Percentiles rank a stretch among this genome's conserved stretches.
These are phyloP conservation scores for Orbilia ellipsospora DNA, from an alignment of 2,329 filamentous ascomycete genomes.

Conservation along the genomic window DNA sequence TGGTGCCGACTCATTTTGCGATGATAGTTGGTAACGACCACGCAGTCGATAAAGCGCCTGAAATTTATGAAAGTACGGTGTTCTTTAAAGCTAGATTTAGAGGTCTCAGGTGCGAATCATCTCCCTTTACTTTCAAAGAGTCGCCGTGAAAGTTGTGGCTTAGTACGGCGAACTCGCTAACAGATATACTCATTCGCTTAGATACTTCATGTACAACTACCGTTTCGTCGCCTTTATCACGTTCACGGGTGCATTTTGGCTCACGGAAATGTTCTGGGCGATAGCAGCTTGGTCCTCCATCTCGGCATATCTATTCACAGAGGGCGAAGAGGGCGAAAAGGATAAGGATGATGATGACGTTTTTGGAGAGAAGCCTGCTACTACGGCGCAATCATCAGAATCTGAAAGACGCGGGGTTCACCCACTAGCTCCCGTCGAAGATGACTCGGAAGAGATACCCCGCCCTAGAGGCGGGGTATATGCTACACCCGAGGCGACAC, in stretches of 20 bases:
- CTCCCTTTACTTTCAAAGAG: not conserved
- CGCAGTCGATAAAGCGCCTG: slow-evolving; percentile 42
- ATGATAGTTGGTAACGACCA: slow-evolving; percentile 33
- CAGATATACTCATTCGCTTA: slow-evolving; percentile 55
- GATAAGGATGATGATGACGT: slow-evolving; percentile 27
- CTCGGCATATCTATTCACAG: slow-evolving; percentile 60
- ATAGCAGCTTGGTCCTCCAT: slow-evolving; percentile 73
- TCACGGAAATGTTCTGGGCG: slow-evolving; percentile 76
- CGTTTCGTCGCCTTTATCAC: slow-evolving; percentile 76
- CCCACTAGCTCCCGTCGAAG: slow-evolving; percentile 47
- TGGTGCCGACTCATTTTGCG: slow-evolving; percentile 29
- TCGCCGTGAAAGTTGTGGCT: slow-evolving; percentile 18
- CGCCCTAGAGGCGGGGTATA: slow-evolving; percentile 48
- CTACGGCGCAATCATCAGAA: slow-evolving; percentile 11
- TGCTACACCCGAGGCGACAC: slow-evolving; percentile 48
- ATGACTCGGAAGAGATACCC: slow-evolving; percentile 55
- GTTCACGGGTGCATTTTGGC: slow-evolving; percentile 80
- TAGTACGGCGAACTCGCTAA: slow-evolving; percentile 30
- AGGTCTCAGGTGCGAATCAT: slow-evolving; percentile 71
- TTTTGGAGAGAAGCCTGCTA: not conserved
- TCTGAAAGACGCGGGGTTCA: slow-evolving; percentile 32
- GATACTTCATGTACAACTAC: slow-evolving; percentile 89
- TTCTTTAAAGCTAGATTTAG: slow-evolving; percentile 56
- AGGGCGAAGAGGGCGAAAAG: slow-evolving; percentile 13
- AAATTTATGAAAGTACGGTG: slow-evolving; percentile 55